Conservation (phyloP, 495 filamentous ascomycete species). For the Talaromyces adpressus region DNA sequence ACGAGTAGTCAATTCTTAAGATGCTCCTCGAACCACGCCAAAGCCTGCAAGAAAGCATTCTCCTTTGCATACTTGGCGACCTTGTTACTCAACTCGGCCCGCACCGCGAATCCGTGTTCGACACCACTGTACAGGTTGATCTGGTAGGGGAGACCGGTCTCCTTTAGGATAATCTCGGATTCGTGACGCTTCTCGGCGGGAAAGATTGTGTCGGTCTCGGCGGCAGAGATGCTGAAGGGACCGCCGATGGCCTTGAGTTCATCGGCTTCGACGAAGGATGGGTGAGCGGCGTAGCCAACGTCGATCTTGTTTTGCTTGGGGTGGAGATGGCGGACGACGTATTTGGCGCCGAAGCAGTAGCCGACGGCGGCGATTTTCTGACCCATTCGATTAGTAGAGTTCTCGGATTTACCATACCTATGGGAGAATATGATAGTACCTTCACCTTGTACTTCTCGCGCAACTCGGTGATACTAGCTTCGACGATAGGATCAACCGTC, state of each 20-base stretch:
- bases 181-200: conserved; percentile 62
- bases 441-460: conserved; percentile 3
- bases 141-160: conserved; percentile 64
- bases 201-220: conserved; percentile 75
- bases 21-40: conserved; percentile 67
- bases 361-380: conserved; percentile 51
- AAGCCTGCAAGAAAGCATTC: conserved; percentile 74
- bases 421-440: not conserved
- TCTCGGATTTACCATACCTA: too few relatives aligned
- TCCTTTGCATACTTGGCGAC: conserved; percentile 72
- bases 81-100: conserved; percentile 55
- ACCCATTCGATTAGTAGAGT: too few relatives aligned
- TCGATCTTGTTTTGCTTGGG: conserved; percentile 43
- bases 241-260: conserved; percentile 65
- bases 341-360: conserved; percentile 44
- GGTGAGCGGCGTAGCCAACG: conserved; percentile 70
- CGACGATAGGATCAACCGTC: conserved; percentile 59
- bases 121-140: conserved; percentile 75
- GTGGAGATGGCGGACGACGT: conserved; percentile 33
- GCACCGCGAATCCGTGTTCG: conserved; percentile 72
- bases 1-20: not conserved
- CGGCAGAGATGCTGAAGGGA: conserved; percentile 68
- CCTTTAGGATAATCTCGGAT: conserved; percentile 52
- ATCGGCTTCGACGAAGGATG: conserved; percentile 66
- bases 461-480: conserved; percentile 15